Conservation (phyloP, 352 stramenopile genomes). For the Phytopythium chamaehyphon region DNA sequence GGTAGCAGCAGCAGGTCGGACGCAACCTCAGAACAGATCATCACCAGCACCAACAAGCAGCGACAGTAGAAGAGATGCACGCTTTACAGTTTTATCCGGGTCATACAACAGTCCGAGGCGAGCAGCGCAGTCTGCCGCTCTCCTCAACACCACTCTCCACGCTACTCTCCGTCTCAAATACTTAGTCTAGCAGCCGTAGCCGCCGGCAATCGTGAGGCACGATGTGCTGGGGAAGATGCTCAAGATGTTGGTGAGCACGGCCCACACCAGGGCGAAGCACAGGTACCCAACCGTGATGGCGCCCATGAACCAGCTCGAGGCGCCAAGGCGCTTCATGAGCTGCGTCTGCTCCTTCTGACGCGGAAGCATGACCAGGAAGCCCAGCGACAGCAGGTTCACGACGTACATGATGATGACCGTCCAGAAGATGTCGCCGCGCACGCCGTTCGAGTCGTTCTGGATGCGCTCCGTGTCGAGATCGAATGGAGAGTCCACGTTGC, state of each 20-base stretch:
- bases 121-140: no score
- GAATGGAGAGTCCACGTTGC: conserved; percentile 35
- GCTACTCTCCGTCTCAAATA: not conserved
- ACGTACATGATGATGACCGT: conserved; percentile 51
- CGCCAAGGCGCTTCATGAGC: conserved; percentile 55
- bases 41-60: no score
- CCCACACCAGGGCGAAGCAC: conserved; percentile 42
- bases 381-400: conserved; percentile 45
- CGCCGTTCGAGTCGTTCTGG: conserved; percentile 37
- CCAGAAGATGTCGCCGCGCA: conserved; percentile 47
- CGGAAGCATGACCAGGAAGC: conserved; percentile 49
- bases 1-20: conserved; percentile 8
- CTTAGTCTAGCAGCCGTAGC: conserved; percentile 27
- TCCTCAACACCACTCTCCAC: no score
- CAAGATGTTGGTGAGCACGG: conserved; percentile 56
- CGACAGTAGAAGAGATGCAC: no score
- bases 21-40: no score
- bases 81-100: no score
- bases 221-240: conserved; percentile 49
- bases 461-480: conserved; percentile 44
- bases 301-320: conserved; percentile 48
- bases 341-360: conserved; percentile 65
- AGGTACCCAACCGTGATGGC: conserved; percentile 37
- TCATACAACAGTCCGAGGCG: no score
- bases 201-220: conserved; percentile 54